Conservation (phyloP, 2,329 filamentous ascomycete genomes). For the Clathrospora elynae region DNA sequence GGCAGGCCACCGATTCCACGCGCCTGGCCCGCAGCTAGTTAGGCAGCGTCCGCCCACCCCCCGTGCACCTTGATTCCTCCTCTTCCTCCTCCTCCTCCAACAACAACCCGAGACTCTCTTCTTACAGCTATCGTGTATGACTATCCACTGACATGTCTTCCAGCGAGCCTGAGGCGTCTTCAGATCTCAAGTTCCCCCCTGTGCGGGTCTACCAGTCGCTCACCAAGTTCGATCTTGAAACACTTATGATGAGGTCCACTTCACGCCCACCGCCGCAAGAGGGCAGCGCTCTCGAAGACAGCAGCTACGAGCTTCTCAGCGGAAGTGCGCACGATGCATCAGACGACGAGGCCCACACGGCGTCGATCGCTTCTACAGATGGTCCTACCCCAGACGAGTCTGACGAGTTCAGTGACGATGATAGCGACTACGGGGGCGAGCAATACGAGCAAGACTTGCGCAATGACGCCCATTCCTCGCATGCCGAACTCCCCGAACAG, state of each 20-base stretch:
- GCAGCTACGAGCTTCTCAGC: slow-evolving; percentile 43
- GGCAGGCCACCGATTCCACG: slow-evolving; percentile 18
- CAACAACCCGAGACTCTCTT: slow-evolving; percentile 2
- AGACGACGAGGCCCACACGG: slow-evolving; percentile 47
- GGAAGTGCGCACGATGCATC: slow-evolving; percentile 40
- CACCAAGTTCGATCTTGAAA: slow-evolving; percentile 40
- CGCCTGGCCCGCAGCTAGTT: slow-evolving; percentile 27
- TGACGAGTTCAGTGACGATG: slow-evolving; percentile 36
- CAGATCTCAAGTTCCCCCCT: slow-evolving; percentile 41
- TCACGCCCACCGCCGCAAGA: slow-evolving; percentile 33
- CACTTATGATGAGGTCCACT: slow-evolving; percentile 44
- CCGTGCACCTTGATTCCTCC: slow-evolving; percentile 16
- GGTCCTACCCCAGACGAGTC: slow-evolving; percentile 43
- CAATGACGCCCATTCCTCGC: slow-evolving; percentile 28
- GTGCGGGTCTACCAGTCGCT: slow-evolving; percentile 40
- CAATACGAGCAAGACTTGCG: slow-evolving; percentile 22
- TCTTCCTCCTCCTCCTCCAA: slow-evolving; percentile 14
- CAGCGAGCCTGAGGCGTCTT: slow-evolving; percentile 31
- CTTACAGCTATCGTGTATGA: slow-evolving; percentile 16
- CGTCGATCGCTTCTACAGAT: slow-evolving; percentile 45
- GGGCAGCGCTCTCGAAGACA: slow-evolving; percentile 43
- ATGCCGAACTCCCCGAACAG: slow-evolving; percentile 19
- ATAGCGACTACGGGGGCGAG: slow-evolving; percentile 38
- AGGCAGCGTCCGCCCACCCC: slow-evolving; percentile 31
- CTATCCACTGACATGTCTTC: slow-evolving; percentile 39